Conservation (phyloP, 345 rosid genomes). For the Rhodamnia rubescens region DNA sequence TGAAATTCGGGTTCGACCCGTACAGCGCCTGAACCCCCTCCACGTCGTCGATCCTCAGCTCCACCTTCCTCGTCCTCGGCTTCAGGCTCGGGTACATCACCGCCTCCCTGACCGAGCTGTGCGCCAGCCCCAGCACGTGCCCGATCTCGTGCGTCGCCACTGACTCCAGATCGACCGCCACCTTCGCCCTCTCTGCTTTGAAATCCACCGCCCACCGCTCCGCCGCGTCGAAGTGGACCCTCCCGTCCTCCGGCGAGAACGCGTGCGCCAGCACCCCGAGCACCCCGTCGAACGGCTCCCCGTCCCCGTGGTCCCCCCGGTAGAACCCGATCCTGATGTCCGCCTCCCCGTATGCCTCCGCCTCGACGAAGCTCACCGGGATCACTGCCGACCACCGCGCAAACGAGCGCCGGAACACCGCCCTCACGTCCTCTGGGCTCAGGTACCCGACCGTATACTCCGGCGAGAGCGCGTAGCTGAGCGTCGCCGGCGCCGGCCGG, state of each 20-base stretch:
- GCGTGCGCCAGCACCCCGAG: constrained; percentile 81
- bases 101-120: constrained; percentile 61
- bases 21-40: constrained; percentile 67
- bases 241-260: constrained; percentile 76
- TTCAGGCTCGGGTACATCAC: constrained; percentile 88
- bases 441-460: constrained; percentile 40
- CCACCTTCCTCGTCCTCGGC: constrained; percentile 50
- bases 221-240: constrained; percentile 71
- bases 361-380: constrained; percentile 53
- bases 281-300: constrained; percentile 79
- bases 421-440: constrained; percentile 19
- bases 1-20: constrained; percentile 67
- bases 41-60: constrained; percentile 64
- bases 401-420: constrained; percentile 51
- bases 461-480: constrained; percentile 58
- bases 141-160: constrained; percentile 97
- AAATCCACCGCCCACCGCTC: constrained; percentile 73
- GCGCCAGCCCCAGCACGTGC: constrained; percentile 74
- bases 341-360: constrained; percentile 26
- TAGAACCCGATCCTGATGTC: constrained; percentile 63
- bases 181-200: constrained; percentile 23
- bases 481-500: constrained; percentile 22
- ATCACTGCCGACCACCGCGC: constrained; percentile 65
- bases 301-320: constrained; percentile 69
- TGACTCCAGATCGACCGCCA: constrained; percentile 84